Conservation (phyloP, 192 early-diverging fungal genomes). For the Physocladia obscura region DNA sequence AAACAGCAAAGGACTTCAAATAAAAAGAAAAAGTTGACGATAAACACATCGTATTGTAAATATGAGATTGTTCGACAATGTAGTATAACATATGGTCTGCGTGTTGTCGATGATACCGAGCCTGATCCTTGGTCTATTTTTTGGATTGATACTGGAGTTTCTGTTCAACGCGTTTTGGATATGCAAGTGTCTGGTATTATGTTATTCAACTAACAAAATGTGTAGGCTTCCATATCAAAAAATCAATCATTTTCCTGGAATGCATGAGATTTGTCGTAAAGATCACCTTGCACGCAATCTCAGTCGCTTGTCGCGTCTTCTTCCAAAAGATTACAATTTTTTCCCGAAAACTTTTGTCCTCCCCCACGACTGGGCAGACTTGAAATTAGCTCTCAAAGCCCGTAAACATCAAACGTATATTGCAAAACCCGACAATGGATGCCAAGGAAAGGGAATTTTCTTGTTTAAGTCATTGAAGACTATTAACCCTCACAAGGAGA, state of each 20-base stretch:
- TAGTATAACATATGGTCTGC: constrained; percentile 30
- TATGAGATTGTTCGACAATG: constrained; percentile 53
- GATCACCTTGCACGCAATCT: constrained; percentile 59
- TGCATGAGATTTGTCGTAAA: constrained; percentile 66
- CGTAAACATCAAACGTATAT: constrained; percentile 44
- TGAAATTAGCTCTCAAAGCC: constrained; percentile 30
- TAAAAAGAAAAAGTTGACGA: constrained; percentile 19
- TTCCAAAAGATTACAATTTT: constrained; percentile 59
- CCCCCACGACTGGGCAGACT: constrained; percentile 49
- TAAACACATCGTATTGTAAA: constrained; percentile 46
- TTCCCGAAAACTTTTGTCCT: constrained; percentile 58
- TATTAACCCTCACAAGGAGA: constrained; percentile 22
- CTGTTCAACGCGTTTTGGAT: constrained; percentile 51
- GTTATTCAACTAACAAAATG: background rate
- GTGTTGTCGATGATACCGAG: constrained; percentile 36
- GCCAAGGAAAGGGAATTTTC: constrained; percentile 57
- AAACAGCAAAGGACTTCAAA: background rate
- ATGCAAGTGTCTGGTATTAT: constrained; percentile 40
- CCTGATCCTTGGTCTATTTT: constrained; percentile 44
- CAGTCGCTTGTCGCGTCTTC: constrained; percentile 38
- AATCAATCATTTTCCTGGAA: constrained; percentile 66
- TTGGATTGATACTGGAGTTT: constrained; percentile 62
- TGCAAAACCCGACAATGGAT: constrained; percentile 59
- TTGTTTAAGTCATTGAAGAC: constrained; percentile 27
- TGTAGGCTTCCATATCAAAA: constrained; percentile 50